Evolutionary conservation across 495 filamentous ascomycete species (phyloP).

Genomic region (Rhypophila decipiens): DNA sequence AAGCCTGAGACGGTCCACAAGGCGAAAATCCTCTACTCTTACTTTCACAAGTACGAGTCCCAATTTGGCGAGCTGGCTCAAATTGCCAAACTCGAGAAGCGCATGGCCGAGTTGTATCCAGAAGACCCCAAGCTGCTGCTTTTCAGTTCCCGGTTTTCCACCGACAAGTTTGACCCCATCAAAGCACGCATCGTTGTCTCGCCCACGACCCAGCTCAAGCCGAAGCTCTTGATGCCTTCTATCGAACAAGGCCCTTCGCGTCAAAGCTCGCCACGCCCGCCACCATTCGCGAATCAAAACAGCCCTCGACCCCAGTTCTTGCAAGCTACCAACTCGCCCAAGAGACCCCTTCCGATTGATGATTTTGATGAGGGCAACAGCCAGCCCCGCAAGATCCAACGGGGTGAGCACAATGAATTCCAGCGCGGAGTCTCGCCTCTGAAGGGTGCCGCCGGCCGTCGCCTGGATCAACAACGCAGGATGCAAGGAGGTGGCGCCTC

Average conservation of each 20-base stretch:
- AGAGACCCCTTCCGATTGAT: conserved; percentile 62
- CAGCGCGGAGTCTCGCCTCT: conserved; percentile 76
- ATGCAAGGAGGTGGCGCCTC: conserved; percentile 43
- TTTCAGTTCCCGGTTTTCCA: conserved; percentile 71
- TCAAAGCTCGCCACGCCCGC: conserved; percentile 47
- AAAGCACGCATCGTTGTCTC: conserved; percentile 77
- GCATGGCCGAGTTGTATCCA: conserved; percentile 88
- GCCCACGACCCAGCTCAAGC: conserved; percentile 63
- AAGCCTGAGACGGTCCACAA: conserved; percentile 67
- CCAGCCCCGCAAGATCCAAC: conserved; percentile 64
- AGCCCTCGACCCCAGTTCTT: conserved; percentile 47
- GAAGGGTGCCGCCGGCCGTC: conserved; percentile 74
- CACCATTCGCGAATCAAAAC: conserved; percentile 20
- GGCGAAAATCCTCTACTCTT: conserved; percentile 75
- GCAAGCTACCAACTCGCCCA: conserved; percentile 62
- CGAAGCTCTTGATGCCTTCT: conserved; percentile 46
- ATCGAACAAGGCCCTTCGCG: conserved; percentile 44
- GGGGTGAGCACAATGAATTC: conserved; percentile 26
- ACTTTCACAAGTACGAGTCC: conserved; percentile 93
- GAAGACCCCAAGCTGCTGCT: conserved; percentile 69
- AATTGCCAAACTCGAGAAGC: conserved; percentile 80
- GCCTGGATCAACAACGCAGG: conserved; percentile 70
- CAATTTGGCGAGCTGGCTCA: conserved; percentile 85
- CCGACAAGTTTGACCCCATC: conserved; percentile 55
- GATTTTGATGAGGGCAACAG: conserved; percentile 59